Evolutionary conservation across 2,329 filamentous ascomycete species (phyloP).

Genomic region (Diaporthe vaccinii): DNA sequence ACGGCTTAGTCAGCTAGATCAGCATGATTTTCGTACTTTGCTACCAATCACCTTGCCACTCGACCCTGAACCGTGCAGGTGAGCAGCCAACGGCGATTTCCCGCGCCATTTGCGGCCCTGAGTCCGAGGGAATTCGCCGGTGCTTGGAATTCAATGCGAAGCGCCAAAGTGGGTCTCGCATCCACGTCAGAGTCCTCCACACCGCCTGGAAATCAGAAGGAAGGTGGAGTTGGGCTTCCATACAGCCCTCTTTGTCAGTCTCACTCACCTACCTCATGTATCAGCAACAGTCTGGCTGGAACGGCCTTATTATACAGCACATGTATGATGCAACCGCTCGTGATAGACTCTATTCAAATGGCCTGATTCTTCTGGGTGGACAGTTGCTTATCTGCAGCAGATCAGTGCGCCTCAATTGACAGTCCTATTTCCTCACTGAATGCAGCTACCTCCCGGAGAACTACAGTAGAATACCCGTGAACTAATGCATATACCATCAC

Average conservation of each 20-base stretch:
- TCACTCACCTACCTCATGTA: background rate
- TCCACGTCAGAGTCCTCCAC: slow-evolving; percentile 30
- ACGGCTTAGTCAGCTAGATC: too few species aligned
- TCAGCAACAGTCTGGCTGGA: background rate
- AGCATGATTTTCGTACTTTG: too few species aligned
- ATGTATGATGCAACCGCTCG: background rate
- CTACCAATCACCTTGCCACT: slow-evolving; percentile 21
- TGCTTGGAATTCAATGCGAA: slow-evolving; percentile 14
- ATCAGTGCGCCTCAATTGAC: background rate
- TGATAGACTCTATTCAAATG: background rate
- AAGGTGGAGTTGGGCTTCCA: slow-evolving; percentile 21
- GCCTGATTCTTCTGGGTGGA: background rate
- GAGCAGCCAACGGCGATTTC: slow-evolving; percentile 32
- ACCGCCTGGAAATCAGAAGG: slow-evolving; percentile 19
- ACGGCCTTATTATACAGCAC: background rate
- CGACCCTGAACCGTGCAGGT: slow-evolving; percentile 22
- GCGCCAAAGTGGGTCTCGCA: slow-evolving; percentile 16
- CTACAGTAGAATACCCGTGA: background rate
- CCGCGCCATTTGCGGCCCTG: slow-evolving; percentile 24
- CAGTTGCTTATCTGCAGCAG: background rate
- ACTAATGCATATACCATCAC: background rate
- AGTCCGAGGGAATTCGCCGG: background rate
- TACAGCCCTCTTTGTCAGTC: background rate
- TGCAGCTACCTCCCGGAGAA: background rate
- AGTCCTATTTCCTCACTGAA: background rate